Percentiles rank a stretch among this genome's conserved stretches.
Conservation (phyloP, 1,284 basidiomycete species). For the Boletus semigastroideus region DNA sequence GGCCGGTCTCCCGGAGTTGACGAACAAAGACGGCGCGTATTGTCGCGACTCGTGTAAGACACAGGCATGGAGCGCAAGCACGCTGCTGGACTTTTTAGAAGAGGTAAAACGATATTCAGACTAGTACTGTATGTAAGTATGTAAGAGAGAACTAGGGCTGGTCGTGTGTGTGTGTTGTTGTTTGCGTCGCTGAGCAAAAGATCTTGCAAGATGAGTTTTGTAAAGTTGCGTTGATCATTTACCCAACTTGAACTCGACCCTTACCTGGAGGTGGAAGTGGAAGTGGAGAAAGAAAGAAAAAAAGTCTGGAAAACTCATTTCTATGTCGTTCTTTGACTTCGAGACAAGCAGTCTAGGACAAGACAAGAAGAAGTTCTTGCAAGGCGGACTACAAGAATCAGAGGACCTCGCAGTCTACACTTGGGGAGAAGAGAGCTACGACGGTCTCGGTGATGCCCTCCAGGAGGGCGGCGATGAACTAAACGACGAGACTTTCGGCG, state of each 20-base stretch:
- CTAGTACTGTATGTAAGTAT: conserved; percentile 1
- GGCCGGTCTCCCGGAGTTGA: conserved; percentile 91
- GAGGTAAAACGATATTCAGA: conserved; percentile 50
- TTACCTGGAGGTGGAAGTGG: conserved; percentile 15
- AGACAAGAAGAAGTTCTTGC: conserved; percentile 56
- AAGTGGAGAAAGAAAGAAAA: conserved; percentile 14
- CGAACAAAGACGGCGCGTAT: conserved; percentile 78
- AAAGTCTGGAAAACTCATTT: conserved; percentile 14
- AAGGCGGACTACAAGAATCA: conserved; percentile 52
- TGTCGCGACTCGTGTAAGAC: conserved; percentile 88
- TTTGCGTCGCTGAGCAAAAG: conserved; percentile 17
- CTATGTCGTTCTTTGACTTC: conserved; percentile 82
- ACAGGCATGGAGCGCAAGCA: conserved; percentile 92
- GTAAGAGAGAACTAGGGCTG: conserved; percentile 1
- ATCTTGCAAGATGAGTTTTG: background rate
- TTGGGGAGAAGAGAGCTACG: conserved; percentile 88
- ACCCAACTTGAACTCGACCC: conserved; percentile 10
- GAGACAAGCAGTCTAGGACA: conserved; percentile 63
- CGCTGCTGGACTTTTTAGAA: conserved; percentile 83
- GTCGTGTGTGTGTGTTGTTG: conserved; percentile 21
- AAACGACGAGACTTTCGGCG: conserved; percentile 96
- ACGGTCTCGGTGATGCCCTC: conserved; percentile 85
- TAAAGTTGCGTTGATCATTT: background rate
- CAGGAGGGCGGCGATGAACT: conserved; percentile 88
- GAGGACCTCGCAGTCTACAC: conserved; percentile 85